Base-by-base conservation (phyloP, 768 basidiomycete genomes). In the Paxillus ammoniavirescens region DNA sequence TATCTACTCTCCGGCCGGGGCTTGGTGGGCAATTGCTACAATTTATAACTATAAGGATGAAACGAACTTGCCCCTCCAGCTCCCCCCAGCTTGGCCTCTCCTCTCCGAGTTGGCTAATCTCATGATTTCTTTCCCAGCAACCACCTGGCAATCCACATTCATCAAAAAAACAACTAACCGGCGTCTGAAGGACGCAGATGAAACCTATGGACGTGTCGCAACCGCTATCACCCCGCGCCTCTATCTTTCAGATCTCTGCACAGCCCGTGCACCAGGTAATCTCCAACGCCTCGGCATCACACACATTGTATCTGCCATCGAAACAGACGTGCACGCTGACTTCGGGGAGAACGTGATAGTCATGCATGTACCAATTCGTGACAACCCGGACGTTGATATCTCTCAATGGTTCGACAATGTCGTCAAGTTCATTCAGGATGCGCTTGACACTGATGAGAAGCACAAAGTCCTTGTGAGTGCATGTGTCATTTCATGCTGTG, bases 241-340 rank as follows among this genome's bases (percentile, higher is more conserved):
- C 17, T 90, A 84, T 62, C 80, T 91, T 49, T 82, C 86, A 2
- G 84, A 84, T 59, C 77, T 78, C 46, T 70, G 69, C 59, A 82
- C 81, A 9, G 88, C 85, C n/a, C 66, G 66, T 23, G 69, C 82
- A 61, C 66, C 65, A 10, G 72, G 74, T 4, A 74, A 76, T 52
- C 72, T 89, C n/a, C 53, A 59, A 10, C 69, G 68, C 18, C 77
- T 89, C 6, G 85, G 86, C 12, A 81, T 90, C 58, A 91, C 89
- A 1, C 90, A 91, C 70, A 72, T 91, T 55, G 68, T 91, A 26
- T 86, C 84, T 23, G 77, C 85, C 31, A 56, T 90, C 43, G 86
- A 90, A 52, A 58, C 70, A 35, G 70, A 70, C 17, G 23, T 68
- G 38, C 47, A 59, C 37, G 52, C 44, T 42, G 58, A 59, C 9